phyloP scores from a whole-genome alignment of 768 basidiomycete genomes.

The Boletales sp. region DNA sequence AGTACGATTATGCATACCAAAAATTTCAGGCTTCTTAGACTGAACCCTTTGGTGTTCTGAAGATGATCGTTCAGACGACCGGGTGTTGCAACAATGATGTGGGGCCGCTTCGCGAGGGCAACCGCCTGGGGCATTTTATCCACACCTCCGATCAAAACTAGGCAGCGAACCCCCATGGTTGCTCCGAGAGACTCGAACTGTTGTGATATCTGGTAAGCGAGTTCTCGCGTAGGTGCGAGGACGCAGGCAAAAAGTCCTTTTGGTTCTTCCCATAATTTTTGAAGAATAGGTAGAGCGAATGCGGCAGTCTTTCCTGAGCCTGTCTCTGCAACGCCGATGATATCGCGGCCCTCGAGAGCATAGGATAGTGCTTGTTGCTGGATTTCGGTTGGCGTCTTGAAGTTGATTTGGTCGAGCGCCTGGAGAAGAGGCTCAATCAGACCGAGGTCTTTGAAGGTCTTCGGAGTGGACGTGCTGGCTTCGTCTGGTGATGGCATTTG shows the following conservation, averaged over 20 bases:
- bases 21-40: constrained; percentile 79
- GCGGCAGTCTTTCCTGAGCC: constrained; percentile 98
- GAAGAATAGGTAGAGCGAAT: constrained; percentile 92
- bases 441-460: constrained; percentile 79
- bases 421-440: constrained; percentile 87
- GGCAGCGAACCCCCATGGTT: constrained; percentile 87
- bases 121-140: constrained; percentile 89
- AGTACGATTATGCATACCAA: constrained; percentile 50
- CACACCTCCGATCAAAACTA: constrained; percentile 93
- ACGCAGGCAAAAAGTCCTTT: constrained; percentile 91
- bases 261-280: constrained; percentile 95
- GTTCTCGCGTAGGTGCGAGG: constrained; percentile 94
- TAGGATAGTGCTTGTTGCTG: constrained; percentile 82
- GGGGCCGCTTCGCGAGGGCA: constrained; percentile 89
- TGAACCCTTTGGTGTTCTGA: constrained; percentile 97
- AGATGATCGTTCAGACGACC: constrained; percentile 91
- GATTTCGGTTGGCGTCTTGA: constrained; percentile 86
- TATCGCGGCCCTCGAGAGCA: constrained; percentile 88
- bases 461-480: constrained; percentile 43
- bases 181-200: constrained; percentile 92
- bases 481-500: constrained; percentile 65
- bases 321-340: constrained; percentile 97
- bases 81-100: constrained; percentile 93
- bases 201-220: constrained; percentile 98
- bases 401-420: constrained; percentile 78